Conservation (phyloP, 495 filamentous ascomycete genomes). For the Entonaema liquescens region DNA sequence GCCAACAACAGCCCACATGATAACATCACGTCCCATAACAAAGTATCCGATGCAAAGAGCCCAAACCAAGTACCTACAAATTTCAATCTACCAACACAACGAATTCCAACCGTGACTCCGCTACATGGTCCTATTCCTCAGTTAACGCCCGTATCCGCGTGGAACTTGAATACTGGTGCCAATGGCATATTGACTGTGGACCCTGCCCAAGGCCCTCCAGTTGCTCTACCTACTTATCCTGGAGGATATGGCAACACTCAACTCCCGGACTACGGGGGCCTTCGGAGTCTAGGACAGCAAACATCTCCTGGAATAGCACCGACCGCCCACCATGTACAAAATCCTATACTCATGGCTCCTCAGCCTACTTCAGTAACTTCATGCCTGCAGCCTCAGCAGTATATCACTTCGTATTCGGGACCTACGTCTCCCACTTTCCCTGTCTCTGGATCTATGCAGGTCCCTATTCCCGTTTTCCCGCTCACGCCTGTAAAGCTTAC, state of each 20-base stretch:
- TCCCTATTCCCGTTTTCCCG: neutral
- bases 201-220: neutral
- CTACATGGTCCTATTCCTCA: neutral
- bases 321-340: neutral
- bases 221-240: neutral
- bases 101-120: neutral
- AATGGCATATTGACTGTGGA: neutral
- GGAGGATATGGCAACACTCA: slow-evolving; percentile 1
- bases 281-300: neutral
- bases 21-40: neutral
- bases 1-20: neutral
- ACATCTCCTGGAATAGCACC: neutral
- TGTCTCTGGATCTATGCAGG: neutral
- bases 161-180: neutral
- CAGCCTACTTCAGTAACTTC: slow-evolving; percentile 3
- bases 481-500: neutral
- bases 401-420: neutral
- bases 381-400: slow-evolving; percentile 3
- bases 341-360: neutral
- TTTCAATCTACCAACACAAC: neutral
- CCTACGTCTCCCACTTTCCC: neutral
- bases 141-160: neutral
- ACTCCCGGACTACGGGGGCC: neutral
- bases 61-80: neutral
- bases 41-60: neutral